Evolutionary conservation across 257 asterid genomes (phyloP), one percentile per base, ranked within the genome.

Genomic region (Ilex aquifolium): DNA sequence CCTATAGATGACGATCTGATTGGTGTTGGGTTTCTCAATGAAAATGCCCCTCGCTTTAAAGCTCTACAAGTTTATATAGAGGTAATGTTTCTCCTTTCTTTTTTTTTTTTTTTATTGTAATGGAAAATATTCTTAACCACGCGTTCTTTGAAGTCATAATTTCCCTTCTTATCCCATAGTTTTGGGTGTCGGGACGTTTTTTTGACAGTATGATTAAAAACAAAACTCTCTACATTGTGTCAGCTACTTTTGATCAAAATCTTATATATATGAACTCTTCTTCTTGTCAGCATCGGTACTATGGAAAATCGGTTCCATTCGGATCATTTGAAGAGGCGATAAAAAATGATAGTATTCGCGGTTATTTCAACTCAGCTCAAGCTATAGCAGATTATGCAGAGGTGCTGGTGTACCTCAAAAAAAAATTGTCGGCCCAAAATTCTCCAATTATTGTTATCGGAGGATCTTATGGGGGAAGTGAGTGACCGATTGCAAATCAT

Each of bases 401-500:
- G 53, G 70, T 90, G 12, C 39, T 87, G 61, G 7, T 87, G 42
- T 79, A 90, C 44, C 57, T 90, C 6, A 90, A 79, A 75, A 6
- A 76, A 17, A 15, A 69, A 52, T 70, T 74, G 8, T 73, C 80
- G 0, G 91, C 95, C 1, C 70, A 83, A 0, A 6, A 75, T 57
- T 80, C 95, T 68, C 94, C 97, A 6, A 60, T 90, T 57, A 83
- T 87, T 57, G 91, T 90, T 42, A 6, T 83, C 40, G 96, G 96
- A 16, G 96, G 85, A 61, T 88, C 96, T 2, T 88, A 88, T 10
- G 95, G 95, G 31, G 96, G 96, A 84, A 88, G 96, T 88, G 46
- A 61, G 87, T 4, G 8, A 0, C 42, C 1, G 42, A 36, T 8
- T 36, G 42, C 42, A 36, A 36, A 0, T 36, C 42, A 36, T 36